Conservation (phyloP, 345 rosid species). For the Lepidium sativum region DNA sequence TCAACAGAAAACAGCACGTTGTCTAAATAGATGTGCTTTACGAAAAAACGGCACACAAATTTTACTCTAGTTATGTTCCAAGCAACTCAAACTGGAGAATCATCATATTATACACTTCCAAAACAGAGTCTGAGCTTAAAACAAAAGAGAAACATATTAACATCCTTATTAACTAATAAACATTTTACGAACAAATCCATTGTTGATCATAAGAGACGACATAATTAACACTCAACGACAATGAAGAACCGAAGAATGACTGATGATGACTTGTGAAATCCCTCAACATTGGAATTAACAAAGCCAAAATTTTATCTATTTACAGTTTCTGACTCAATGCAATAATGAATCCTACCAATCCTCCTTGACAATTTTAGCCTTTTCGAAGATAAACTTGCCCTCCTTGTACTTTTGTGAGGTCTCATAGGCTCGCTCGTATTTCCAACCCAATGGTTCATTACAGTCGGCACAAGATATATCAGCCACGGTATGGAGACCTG, state of each 20-base stretch:
- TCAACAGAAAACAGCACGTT: background rate
- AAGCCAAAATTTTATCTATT: constrained; percentile 8
- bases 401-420: constrained; percentile 74
- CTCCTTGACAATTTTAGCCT: constrained; percentile 63
- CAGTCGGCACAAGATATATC: constrained; percentile 69
- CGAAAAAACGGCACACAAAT: constrained; percentile 9
- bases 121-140: background rate
- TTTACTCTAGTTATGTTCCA: background rate
- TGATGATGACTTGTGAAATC: constrained; percentile 22
- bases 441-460: constrained; percentile 73
- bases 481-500: constrained; percentile 86
- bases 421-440: constrained; percentile 72
- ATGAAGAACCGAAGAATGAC: background rate
- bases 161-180: constrained; percentile 4
- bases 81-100: background rate
- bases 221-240: background rate
- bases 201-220: background rate
- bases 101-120: constrained; percentile 2
- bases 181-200: background rate
- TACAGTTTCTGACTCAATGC: constrained; percentile 20
- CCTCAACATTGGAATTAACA: constrained; percentile 9
- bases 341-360: constrained; percentile 48
- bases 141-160: background rate
- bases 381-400: constrained; percentile 85
- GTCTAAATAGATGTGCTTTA: background rate